Evolutionary conservation across 495 filamentous ascomycete species (phyloP).

Genomic region (Daldinia childiae): DNA sequence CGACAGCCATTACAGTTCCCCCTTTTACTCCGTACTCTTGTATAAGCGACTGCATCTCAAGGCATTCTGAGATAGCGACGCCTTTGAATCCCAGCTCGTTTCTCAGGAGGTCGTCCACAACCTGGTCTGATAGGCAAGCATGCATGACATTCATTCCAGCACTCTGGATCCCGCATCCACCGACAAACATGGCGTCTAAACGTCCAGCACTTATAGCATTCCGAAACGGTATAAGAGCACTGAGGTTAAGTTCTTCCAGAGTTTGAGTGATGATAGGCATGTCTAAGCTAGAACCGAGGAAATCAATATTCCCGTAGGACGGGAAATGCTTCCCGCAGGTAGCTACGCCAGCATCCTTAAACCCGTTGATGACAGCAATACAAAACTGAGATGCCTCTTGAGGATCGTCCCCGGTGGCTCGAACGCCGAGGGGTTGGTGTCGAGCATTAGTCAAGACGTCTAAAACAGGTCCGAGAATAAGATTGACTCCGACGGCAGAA

Average conservation of each 20-base stretch:
- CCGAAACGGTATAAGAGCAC: constrained; percentile 84
- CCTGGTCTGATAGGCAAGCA: constrained; percentile 88
- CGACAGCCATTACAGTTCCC: constrained; percentile 92
- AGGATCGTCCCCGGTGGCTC: constrained; percentile 84
- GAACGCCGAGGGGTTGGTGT: constrained; percentile 85
- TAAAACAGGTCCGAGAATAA: constrained; percentile 88
- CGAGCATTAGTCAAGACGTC: constrained; percentile 89
- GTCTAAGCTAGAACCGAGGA: constrained; percentile 83
- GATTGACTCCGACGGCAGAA: constrained; percentile 86
- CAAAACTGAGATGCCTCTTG: constrained; percentile 90
- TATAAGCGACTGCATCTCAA: constrained; percentile 93
- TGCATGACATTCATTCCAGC: constrained; percentile 91
- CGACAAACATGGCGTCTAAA: constrained; percentile 91
- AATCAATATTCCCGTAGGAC: constrained; percentile 92
- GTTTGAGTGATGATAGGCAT: constrained; percentile 93
- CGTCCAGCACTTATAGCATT: constrained; percentile 81
- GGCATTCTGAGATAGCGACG: constrained; percentile 90
- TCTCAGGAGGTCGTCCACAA: constrained; percentile 83
- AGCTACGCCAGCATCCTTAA: constrained; percentile 82
- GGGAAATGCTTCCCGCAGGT: constrained; percentile 95
- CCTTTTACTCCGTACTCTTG: constrained; percentile 93
- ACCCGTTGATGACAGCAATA: constrained; percentile 87
- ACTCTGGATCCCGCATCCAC: constrained; percentile 86
- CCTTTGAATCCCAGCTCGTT: constrained; percentile 86
- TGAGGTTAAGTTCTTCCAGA: constrained; percentile 83